phyloP scores from a whole-genome alignment of 768 basidiomycete species.

The Mycena metata region DNA sequence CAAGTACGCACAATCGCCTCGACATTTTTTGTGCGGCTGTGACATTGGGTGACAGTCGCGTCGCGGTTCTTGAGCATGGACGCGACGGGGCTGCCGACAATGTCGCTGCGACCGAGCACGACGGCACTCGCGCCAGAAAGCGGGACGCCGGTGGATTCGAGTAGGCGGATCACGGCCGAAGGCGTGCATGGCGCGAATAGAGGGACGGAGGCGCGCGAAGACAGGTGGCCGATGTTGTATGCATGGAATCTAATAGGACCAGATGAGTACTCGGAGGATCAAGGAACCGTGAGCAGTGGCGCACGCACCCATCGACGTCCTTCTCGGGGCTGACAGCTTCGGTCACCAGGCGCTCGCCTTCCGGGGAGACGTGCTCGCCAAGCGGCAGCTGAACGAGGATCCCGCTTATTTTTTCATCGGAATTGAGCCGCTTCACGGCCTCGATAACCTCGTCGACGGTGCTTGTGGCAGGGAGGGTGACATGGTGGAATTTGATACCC shows the following conservation, averaged over 20 bases:
- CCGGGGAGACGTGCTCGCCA: conserved; percentile 82
- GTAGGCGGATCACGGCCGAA: conserved; percentile 88
- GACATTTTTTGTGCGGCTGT: conserved; percentile 89
- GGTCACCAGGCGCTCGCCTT: conserved; percentile 92
- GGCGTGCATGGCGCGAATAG: conserved; percentile 97
- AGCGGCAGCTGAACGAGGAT: conserved; percentile 97
- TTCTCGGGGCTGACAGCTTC: conserved; percentile 95
- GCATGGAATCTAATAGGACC: conserved; percentile 86
- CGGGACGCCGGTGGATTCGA: conserved; percentile 87
- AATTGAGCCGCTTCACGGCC: conserved; percentile 85
- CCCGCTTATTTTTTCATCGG: conserved; percentile 85
- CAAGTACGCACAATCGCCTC: conserved; percentile 73
- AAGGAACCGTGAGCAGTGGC: not conserved
- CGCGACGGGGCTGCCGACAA: conserved; percentile 96
- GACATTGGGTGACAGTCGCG: conserved; percentile 98
- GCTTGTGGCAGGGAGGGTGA: conserved; percentile 77
- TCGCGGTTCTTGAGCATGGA: conserved; percentile 91
- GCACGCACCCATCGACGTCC: conserved; percentile 92
- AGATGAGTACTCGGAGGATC: conserved; percentile 12
- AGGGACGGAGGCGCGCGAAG: conserved; percentile 90
- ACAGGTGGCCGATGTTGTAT: conserved; percentile 96
- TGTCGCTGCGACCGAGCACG: conserved; percentile 96
- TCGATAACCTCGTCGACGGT: conserved; percentile 82
- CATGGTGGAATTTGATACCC: conserved; percentile 89
- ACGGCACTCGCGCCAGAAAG: conserved; percentile 88